Conservation (phyloP, 75 land plant species). For the Sequoia sempervirens region DNA sequence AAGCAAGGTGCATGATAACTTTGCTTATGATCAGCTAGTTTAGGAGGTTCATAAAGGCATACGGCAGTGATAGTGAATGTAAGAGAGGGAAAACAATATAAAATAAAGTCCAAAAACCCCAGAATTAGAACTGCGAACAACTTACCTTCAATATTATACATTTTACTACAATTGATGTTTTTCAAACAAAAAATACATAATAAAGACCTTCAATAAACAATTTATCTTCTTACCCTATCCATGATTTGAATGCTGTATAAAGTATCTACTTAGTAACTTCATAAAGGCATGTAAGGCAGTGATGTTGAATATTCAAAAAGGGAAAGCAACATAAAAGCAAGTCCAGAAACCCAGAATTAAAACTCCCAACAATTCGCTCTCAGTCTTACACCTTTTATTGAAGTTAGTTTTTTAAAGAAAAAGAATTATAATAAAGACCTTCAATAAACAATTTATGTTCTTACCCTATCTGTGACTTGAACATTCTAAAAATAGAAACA, state of each 20-base stretch:
- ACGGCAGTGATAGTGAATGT: background rate
- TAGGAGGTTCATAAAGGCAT: background rate
- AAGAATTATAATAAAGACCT: background rate
- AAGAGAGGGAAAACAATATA: background rate
- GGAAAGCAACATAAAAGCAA: no score
- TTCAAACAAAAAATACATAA: background rate
- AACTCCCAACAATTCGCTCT: background rate
- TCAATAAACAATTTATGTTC: background rate
- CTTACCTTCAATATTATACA: background rate
- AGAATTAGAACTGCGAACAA: background rate
- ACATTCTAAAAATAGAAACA: background rate
- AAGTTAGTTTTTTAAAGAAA: background rate
- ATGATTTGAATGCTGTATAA: background rate
- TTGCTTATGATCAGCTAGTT: background rate
- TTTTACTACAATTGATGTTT: no score
- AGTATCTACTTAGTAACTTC: background rate
- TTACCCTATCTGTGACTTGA: background rate
- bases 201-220: background rate
- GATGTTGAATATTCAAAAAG: background rate
- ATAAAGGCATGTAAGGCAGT: background rate
- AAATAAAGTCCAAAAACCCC: background rate
- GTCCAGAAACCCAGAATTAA: background rate
- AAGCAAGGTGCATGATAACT: background rate
- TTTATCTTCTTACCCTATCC: background rate
- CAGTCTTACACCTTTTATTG: background rate